phyloP scores from a whole-genome alignment of 2,329 filamentous ascomycete species.

The Monilinia vaccinii-corymbosi region DNA sequence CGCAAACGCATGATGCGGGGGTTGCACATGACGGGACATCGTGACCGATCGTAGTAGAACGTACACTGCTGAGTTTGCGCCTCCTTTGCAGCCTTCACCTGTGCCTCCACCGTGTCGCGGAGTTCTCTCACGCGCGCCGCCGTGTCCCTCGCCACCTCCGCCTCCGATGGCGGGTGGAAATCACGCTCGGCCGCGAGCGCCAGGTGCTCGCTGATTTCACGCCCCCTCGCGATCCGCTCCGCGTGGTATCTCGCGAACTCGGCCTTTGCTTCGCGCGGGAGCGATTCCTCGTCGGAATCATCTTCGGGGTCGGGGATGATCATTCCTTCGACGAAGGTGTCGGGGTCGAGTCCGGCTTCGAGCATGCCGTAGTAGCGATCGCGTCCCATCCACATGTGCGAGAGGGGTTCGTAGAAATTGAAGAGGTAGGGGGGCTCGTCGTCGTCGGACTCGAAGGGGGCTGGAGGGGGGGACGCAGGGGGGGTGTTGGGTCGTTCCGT shows the following conservation, averaged over 20 bases:
- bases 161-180: not conserved
- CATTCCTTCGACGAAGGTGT: not conserved
- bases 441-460: not conserved
- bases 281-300: not conserved
- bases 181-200: not conserved
- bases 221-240: not conserved
- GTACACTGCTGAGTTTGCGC: not conserved
- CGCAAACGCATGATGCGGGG: not conserved
- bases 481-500: not conserved
- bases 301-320: not conserved
- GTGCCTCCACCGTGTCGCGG: not conserved
- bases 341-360: not conserved
- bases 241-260: not conserved
- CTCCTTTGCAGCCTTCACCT: not conserved
- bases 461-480: not conserved
- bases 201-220: not conserved
- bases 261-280: not conserved
- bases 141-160: not conserved
- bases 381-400: conserved; percentile 1
- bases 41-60: not conserved
- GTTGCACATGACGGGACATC: not conserved
- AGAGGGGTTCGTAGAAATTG: not conserved
- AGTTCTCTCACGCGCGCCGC: too few species aligned
- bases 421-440: not conserved
- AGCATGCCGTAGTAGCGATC: not conserved